Percentiles rank a stretch among this genome's conserved stretches.
Conservation (phyloP, 1,284 basidiomycete species). For the Tilletia walkeri region DNA sequence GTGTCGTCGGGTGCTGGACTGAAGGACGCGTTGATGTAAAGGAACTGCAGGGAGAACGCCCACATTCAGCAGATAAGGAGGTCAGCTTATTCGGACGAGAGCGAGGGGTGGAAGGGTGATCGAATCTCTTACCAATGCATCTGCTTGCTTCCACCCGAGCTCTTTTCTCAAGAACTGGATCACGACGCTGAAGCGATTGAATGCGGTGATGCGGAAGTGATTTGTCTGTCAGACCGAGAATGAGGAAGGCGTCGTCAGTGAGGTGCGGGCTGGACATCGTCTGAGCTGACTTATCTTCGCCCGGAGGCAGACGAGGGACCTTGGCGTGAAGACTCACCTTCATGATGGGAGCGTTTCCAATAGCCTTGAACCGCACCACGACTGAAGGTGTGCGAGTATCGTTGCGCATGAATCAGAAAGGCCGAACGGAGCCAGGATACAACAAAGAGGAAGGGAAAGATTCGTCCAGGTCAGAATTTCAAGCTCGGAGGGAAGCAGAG, state of each 20-base stretch:
- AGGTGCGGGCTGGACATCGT: background rate
- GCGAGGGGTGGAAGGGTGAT: slow-evolving; percentile 24
- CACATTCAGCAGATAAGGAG: background rate
- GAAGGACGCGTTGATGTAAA: slow-evolving; percentile 97
- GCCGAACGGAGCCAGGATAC: background rate
- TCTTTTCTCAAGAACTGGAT: slow-evolving; percentile 90
- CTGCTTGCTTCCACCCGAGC: slow-evolving; percentile 79
- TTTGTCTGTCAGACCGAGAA: slow-evolving; percentile 64
- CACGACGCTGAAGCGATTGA: slow-evolving; percentile 90
- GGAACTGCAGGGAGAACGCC: slow-evolving; percentile 67
- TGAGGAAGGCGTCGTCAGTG: background rate
- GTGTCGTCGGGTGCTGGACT: slow-evolving; percentile 89
- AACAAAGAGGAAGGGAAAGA: slow-evolving; percentile 8
- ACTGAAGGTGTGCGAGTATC: slow-evolving; percentile 61
- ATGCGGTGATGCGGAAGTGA: slow-evolving; percentile 94
- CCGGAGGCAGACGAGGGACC: background rate
- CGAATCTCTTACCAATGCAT: slow-evolving; percentile 70
- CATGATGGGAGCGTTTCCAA: slow-evolving; percentile 98
- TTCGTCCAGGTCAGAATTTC: background rate
- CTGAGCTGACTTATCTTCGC: background rate
- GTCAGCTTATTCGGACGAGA: background rate
- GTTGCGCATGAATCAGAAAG: background rate
- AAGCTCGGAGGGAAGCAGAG: background rate
- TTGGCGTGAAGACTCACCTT: slow-evolving; percentile 58
- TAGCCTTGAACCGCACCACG: slow-evolving; percentile 94